Conservation (phyloP, 257 asterid genomes). For the Mitragyna speciosa region DNA sequence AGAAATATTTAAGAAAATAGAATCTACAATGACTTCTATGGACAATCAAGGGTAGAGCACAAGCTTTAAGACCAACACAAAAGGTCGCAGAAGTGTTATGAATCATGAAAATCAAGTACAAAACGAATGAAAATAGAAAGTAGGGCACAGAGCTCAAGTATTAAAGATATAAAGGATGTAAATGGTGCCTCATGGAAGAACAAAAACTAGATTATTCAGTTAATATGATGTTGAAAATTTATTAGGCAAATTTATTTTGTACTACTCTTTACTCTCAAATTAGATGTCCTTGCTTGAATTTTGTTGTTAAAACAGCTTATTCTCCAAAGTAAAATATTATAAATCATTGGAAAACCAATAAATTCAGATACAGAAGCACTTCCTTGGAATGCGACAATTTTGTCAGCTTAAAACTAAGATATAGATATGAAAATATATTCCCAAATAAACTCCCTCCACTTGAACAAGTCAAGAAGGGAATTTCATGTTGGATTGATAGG, state of each 20-base stretch:
- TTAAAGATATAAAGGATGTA: background rate
- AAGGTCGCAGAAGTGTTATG: background rate
- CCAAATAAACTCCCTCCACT: background rate
- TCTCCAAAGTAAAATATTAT: background rate
- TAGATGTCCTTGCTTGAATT: background rate
- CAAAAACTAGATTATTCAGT: background rate
- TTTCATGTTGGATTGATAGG: background rate
- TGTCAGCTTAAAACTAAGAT: background rate
- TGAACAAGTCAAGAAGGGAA: constrained; percentile 1
- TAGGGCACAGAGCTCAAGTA: background rate
- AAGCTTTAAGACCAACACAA: background rate
- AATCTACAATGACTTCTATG: background rate
- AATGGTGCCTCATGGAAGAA: background rate
- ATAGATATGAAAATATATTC: background rate
- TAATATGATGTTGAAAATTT: background rate
- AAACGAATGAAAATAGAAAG: background rate
- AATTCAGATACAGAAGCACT: background rate
- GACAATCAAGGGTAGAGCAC: background rate
- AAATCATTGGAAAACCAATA: background rate
- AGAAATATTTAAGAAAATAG: background rate
- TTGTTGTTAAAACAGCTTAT: background rate
- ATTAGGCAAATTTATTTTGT: background rate
- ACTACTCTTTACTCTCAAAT: background rate
- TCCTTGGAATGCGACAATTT: background rate
- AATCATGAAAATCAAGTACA: background rate